Percentiles rank a stretch among this genome's conserved stretches.
These are phyloP conservation scores for Penicillium steckii DNA, from an alignment of 495 filamentous ascomycete species.

Conservation along the genomic window DNA sequence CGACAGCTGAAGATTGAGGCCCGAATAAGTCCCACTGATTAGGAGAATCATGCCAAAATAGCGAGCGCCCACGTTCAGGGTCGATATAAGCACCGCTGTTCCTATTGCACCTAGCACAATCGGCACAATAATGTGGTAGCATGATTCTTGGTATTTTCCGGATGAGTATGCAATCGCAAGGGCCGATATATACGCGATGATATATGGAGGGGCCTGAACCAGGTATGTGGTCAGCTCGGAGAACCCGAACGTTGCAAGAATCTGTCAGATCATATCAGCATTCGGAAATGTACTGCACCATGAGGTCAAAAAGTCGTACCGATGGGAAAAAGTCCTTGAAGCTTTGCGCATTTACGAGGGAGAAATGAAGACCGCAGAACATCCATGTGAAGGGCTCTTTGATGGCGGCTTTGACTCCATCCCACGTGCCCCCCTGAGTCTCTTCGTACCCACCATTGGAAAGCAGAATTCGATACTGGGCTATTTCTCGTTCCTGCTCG, in stretches of 20 bases:
- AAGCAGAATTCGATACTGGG: conserved; percentile 28
- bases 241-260: not conserved
- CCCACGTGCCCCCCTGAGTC: not conserved
- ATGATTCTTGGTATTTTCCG: not conserved
- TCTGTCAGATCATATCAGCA: not conserved
- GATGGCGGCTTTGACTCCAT: not conserved
- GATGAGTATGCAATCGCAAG: not conserved
- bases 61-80: conserved; percentile 38
- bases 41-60: conserved; percentile 56
- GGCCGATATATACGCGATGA: not conserved
- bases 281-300: not conserved
- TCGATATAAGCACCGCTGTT: not conserved
- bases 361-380: not conserved
- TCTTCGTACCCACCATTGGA: not conserved
- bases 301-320: not conserved
- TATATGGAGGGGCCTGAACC: not conserved
- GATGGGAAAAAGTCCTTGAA: not conserved
- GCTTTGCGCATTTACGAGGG: not conserved
- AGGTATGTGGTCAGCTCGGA: not conserved
- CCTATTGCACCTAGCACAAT: not conserved
- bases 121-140: not conserved
- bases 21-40: conserved; percentile 44
- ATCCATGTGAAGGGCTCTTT: not conserved
- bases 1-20: conserved; percentile 51
- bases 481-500: conserved; percentile 33